phyloP scores from a whole-genome alignment of 2,329 filamentous ascomycete genomes.

The Mycogone perniciosa region DNA sequence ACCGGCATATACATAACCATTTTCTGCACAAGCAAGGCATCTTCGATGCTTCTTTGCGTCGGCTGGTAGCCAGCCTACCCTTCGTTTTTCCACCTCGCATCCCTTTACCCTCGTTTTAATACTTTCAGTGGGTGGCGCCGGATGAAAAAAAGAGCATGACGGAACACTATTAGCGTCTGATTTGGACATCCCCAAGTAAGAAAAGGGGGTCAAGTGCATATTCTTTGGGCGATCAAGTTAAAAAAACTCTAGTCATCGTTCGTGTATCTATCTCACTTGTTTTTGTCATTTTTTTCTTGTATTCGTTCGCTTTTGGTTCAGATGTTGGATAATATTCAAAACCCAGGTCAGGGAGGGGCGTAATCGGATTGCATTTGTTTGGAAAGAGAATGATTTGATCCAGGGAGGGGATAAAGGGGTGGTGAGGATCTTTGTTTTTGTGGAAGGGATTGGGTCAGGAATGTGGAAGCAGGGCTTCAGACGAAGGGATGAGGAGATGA shows the following conservation, averaged over 20 bases:
- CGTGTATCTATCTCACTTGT: conserved; percentile 18
- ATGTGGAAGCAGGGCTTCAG: conserved; percentile 12
- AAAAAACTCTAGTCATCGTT: conserved; percentile 1
- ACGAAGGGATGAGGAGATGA: conserved; percentile 7
- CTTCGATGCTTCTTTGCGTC: neutral
- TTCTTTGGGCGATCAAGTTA: neutral
- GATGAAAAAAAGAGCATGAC: neutral
- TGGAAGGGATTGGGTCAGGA: conserved; percentile 1
- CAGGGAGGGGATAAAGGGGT: neutral
- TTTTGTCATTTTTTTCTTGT: conserved; percentile 14
- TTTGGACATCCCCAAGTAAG: neutral
- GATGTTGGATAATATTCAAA: conserved; percentile 7
- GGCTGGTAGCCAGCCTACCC: neutral
- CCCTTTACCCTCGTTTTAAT: neutral
- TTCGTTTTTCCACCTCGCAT: neutral
- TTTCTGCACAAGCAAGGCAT: neutral
- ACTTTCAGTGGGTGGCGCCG: neutral
- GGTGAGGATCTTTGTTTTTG: conserved; percentile 2
- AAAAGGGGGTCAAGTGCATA: neutral
- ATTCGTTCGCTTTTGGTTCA: neutral
- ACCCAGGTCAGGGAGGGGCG: no score
- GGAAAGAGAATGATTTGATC: neutral
- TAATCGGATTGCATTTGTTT: neutral
- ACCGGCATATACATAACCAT: conserved; percentile 4
- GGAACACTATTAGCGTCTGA: conserved; percentile 2